Percentiles rank a stretch among this genome's conserved stretches.
Evolutionary conservation across 352 stramenopile species (phyloP).

Genomic region (Phytopythium ostracodes): DNA sequence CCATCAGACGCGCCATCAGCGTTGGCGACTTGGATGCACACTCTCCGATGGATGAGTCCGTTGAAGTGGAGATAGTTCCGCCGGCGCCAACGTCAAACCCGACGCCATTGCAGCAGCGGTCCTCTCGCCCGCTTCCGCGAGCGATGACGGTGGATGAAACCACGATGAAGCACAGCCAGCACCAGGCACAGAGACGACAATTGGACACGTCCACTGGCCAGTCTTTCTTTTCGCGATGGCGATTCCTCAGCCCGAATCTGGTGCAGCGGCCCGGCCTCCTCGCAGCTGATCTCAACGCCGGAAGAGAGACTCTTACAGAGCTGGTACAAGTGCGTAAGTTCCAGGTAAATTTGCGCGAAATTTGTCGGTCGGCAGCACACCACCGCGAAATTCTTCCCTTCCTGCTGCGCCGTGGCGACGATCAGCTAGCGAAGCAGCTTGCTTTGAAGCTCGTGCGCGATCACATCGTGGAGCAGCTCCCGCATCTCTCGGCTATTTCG

Average conservation of each 20-base stretch:
- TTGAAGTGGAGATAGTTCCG: not conserved
- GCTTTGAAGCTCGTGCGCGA: conserved; percentile 50
- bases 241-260: conserved; percentile 60
- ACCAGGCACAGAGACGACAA: conserved; percentile 17
- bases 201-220: not conserved
- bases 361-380: conserved; percentile 51
- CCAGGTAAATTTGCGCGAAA: conserved; percentile 57
- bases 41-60: not conserved
- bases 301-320: conserved; percentile 7
- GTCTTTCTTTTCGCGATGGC: conserved; percentile 44
- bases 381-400: conserved; percentile 69
- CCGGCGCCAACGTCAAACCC: conserved; percentile 1
- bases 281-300: conserved; percentile 19
- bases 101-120: not conserved
- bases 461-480: conserved; percentile 46
- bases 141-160: conserved; percentile 4
- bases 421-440: conserved; percentile 40
- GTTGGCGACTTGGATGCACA: conserved; percentile 17
- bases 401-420: conserved; percentile 48
- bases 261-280: conserved; percentile 29
- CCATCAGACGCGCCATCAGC: conserved; percentile 18
- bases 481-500: conserved; percentile 25
- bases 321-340: conserved; percentile 61
- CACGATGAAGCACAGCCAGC: conserved; percentile 10
- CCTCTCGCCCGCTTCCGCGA: not conserved